These are phyloP conservation scores for Candida labiduridarum DNA, from an alignment of 1,139 yeast genomes.

Conservation along the genomic window DNA sequence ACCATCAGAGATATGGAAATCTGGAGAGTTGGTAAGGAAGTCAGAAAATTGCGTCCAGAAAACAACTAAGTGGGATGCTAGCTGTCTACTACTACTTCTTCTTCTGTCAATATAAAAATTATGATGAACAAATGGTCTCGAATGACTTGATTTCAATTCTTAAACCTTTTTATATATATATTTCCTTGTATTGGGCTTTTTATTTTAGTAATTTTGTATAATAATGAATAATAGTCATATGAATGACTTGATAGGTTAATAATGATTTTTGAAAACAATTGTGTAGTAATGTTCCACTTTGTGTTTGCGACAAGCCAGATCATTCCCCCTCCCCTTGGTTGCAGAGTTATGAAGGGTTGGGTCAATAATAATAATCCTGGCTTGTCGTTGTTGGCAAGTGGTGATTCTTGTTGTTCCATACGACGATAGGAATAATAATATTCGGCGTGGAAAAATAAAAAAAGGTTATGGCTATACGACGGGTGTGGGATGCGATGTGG, in stretches of 20 bases:
- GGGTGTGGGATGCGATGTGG: neutral
- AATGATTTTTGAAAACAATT: neutral
- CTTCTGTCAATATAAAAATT: neutral
- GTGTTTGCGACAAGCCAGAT: neutral
- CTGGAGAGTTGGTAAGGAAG: slow-evolving; percentile 99
- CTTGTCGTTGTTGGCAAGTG: too few species aligned
- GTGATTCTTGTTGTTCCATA: too few species aligned
- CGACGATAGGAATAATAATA: too few species aligned
- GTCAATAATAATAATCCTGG: too few species aligned
- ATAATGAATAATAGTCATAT: slow-evolving; percentile 2
- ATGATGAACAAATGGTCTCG: slow-evolving; percentile 29
- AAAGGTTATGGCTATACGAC: neutral
- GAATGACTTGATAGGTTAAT: slow-evolving; percentile 3
- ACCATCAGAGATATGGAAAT: slow-evolving; percentile 96
- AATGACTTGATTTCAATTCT: slow-evolving; percentile 34
- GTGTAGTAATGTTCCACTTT: too few species aligned
- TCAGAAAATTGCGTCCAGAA: slow-evolving; percentile 99
- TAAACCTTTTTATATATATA: slow-evolving; percentile 21
- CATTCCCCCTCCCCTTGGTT: neutral
- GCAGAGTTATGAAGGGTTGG: neutral
- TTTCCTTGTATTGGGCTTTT: slow-evolving; percentile 1
- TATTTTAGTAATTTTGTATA: neutral
- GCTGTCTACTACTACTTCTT: neutral
- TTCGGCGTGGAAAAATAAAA: too few species aligned
- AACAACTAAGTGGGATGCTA: slow-evolving; percentile 59